Conservation (phyloP, 2,329 filamentous ascomycete genomes). For the Ophiocordyceps sinensis region DNA sequence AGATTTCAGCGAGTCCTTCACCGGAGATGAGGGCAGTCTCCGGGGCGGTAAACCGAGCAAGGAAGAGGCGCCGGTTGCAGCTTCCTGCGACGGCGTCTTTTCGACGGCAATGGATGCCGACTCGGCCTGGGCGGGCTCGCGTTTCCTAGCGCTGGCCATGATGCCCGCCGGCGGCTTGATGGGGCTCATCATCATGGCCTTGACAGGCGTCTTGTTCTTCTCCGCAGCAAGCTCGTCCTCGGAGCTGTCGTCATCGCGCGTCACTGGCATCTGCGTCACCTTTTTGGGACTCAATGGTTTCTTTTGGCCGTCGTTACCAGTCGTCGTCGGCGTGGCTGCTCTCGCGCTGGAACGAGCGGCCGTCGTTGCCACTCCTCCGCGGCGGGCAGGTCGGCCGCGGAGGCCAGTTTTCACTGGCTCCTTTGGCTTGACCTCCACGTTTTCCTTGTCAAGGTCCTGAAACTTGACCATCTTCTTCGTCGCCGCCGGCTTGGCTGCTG, state of each 20-base stretch:
- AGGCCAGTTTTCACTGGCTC: constrained; percentile 20
- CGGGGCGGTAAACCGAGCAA: constrained; percentile 40
- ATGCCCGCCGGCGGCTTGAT: constrained; percentile 27
- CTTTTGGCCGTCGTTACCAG: constrained; percentile 16
- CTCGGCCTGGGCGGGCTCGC: constrained; percentile 3
- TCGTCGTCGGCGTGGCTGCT: constrained; percentile 8
- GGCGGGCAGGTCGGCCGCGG: constrained; percentile 28
- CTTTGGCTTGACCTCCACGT: constrained; percentile 31
- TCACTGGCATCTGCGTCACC: constrained; percentile 40
- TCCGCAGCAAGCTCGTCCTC: constrained; percentile 45
- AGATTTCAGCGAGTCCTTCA: constrained; percentile 40
- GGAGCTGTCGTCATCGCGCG: constrained; percentile 29
- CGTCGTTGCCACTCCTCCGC: constrained; percentile 18
- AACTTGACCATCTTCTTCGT: constrained; percentile 50
- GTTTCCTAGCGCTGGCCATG: constrained; percentile 2
- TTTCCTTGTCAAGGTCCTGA: constrained; percentile 51
- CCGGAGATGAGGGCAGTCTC: constrained; percentile 34
- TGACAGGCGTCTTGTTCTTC: constrained; percentile 31
- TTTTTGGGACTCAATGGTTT: constrained; percentile 51
- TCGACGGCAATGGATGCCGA: constrained; percentile 10
- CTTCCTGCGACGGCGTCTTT: constrained; percentile 3
- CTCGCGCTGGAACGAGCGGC: constrained; percentile 14
- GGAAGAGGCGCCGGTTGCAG: neutral
- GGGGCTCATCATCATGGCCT: constrained; percentile 39
- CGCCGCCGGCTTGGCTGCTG: constrained; percentile 25